Evolutionary conservation across 768 basidiomycete genomes (phyloP), one percentile per base, ranked within the genome.

Genomic region (Rhizopogon roseolus): DNA sequence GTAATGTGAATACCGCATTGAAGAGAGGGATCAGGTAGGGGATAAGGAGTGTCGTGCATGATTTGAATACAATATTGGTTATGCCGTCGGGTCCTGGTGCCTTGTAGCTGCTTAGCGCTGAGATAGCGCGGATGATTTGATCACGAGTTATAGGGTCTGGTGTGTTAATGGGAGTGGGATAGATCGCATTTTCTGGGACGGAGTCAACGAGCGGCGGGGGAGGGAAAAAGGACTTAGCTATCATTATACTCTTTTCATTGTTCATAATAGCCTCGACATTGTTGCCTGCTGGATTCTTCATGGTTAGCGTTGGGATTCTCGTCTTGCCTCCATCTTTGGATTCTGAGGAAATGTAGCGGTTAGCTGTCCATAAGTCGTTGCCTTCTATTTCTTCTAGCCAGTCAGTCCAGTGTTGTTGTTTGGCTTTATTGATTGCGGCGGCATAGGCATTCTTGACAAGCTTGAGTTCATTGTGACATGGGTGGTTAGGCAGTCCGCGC

Each of bases 11-110:
- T 0, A 57, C 53, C 0, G 63, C 66, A 1, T 40, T 36, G 49
- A 62, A 61, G 3, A 65, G 41, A 10, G 41, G 44, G 0, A 27
- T 32, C 4, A 71, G 52, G 25, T 50, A 39, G 6, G 52, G 49
- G 4, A 49, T 22, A 0, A 70, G 39, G 6, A 58, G 1, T 6
- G 59, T 54, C 6, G 49, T 16, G 25, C 54, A 54, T 3, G 61
- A 44, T 7, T 36, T 61, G 25, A 65, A 55, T 0, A 66, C 57
- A 0, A 57, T 38, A 42, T 71, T 71, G 10, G 19, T 2, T 1
- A 70, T 66, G 2, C 60, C 62, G 34, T 71, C 66, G 11, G 63
- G 63, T 2, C 65, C 62, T 10, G 50, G 55, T 4, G 61, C 61
- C 50, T 67, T 60, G 56, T 61, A 58, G 6, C 58, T 60, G 2